Percentiles rank a stretch among this genome's conserved stretches.
Conservation (phyloP, 2,329 filamentous ascomycete species). For the Massarina eburnea region DNA sequence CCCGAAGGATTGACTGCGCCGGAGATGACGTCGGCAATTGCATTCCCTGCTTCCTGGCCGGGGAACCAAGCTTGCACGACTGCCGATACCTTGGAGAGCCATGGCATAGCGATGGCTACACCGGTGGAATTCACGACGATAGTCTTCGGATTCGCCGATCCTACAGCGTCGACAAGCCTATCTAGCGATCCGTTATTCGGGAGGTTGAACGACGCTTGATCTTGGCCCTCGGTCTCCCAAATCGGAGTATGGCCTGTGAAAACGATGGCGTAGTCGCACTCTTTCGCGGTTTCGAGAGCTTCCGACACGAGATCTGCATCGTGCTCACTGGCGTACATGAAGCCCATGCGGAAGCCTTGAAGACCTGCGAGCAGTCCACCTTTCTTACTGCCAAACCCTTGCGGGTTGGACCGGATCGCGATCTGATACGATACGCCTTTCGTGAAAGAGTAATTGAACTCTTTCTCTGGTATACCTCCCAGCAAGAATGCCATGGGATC, state of each 20-base stretch:
- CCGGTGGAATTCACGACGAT: slow-evolving; percentile 77
- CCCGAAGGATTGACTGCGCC: slow-evolving; percentile 44
- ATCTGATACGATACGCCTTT: slow-evolving; percentile 63
- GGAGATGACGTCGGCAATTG: slow-evolving; percentile 46
- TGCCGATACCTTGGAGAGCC: slow-evolving; percentile 54
- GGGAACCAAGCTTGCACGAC: slow-evolving; percentile 47
- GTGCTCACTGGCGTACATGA: slow-evolving; percentile 35
- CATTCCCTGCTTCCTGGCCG: slow-evolving; percentile 47
- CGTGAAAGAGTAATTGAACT: slow-evolving; percentile 59
- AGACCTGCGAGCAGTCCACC: slow-evolving; percentile 30
- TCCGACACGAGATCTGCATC: slow-evolving; percentile 28
- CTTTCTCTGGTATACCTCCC: slow-evolving; percentile 64
- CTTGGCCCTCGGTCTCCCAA: slow-evolving; percentile 60
- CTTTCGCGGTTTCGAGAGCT: slow-evolving; percentile 27
- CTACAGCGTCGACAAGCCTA: slow-evolving; percentile 65
- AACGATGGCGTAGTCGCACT: slow-evolving; percentile 32
- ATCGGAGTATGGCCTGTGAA: slow-evolving; percentile 39
- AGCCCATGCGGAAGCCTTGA: slow-evolving; percentile 37
- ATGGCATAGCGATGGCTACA: slow-evolving; percentile 71
- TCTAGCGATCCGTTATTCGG: slow-evolving; percentile 59
- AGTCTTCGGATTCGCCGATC: slow-evolving; percentile 67
- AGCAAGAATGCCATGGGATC: slow-evolving; percentile 68
- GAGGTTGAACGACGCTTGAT: slow-evolving; percentile 58
- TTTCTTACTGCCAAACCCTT: slow-evolving; percentile 54
- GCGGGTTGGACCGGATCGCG: slow-evolving; percentile 60